Conservation (phyloP, 139 green algal species). For the Spirogloea muscicola region DNA sequence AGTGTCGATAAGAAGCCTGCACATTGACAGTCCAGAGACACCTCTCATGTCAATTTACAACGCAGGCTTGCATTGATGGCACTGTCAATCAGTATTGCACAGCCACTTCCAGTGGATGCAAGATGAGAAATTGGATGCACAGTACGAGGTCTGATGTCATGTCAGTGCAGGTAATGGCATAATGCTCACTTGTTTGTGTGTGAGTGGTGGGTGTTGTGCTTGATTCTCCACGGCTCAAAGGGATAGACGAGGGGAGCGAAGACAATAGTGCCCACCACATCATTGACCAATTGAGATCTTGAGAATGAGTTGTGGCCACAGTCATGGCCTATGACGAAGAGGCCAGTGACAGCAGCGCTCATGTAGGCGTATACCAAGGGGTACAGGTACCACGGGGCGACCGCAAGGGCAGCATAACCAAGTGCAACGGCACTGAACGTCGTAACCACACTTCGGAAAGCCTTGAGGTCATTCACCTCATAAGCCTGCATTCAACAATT, state of each 20-base stretch:
- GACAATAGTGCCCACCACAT: slow-evolving; percentile 91
- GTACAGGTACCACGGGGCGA: slow-evolving; percentile 85
- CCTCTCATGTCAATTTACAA: too few relatives aligned
- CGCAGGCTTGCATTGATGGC: too few relatives aligned
- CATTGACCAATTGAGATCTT: slow-evolving; percentile 92
- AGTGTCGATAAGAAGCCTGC: slow-evolving; percentile 27
- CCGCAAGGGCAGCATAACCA: slow-evolving; percentile 54
- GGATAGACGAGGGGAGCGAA: slow-evolving; percentile 93
- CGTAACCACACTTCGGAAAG: slow-evolving; percentile 27
- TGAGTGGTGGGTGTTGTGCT: slow-evolving; percentile 98
- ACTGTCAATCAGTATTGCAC: too few relatives aligned
- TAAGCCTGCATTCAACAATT: slow-evolving; percentile 43
- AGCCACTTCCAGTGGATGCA: too few relatives aligned
- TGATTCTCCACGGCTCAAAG: slow-evolving; percentile 97
- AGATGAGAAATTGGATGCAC: too few relatives aligned
- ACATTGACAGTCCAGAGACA: too few relatives aligned
- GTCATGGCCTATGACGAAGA: slow-evolving; percentile 94
- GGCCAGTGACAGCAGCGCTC: slow-evolving; percentile 85
- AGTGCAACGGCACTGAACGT: slow-evolving; percentile 23
- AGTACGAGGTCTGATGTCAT: too few relatives aligned
- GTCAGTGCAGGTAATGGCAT: not conserved
- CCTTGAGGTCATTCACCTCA: slow-evolving; percentile 44
- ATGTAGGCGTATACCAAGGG: slow-evolving; percentile 83
- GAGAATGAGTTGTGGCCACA: slow-evolving; percentile 88
- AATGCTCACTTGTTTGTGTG: slow-evolving; percentile 89